Evolutionary conservation across 2,329 filamentous ascomycete species (phyloP).

Genomic region (Pestalotiopsis sp.): DNA sequence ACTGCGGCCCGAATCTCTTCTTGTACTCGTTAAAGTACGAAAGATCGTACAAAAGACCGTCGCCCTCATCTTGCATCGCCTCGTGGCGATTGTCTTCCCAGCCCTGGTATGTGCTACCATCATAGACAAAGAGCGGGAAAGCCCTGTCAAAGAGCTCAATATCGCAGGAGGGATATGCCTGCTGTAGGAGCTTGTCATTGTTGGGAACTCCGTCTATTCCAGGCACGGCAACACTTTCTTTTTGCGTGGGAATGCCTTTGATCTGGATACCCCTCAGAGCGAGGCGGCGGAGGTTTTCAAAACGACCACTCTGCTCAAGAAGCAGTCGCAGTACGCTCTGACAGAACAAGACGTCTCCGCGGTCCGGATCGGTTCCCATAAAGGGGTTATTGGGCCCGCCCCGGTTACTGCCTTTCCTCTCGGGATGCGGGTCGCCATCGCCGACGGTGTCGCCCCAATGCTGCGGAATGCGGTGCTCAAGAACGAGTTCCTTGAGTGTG

Average conservation of each 20-base stretch:
- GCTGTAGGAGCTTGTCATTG: neutral
- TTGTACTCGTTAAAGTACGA: slow-evolving; percentile 7
- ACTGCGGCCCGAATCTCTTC: slow-evolving; percentile 8
- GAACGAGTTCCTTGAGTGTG: slow-evolving; percentile 9
- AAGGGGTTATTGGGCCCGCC: neutral
- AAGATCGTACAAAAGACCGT: slow-evolving; percentile 1
- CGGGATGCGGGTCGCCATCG: neutral
- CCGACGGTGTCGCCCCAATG: neutral
- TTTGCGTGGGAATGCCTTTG: neutral
- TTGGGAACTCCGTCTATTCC: neutral
- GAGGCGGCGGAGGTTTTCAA: slow-evolving; percentile 2
- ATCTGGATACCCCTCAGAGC: slow-evolving; percentile 9
- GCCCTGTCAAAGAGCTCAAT: neutral
- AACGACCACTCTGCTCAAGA: slow-evolving; percentile 6
- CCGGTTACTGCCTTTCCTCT: neutral
- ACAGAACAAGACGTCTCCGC: slow-evolving; percentile 5
- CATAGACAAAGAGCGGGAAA: neutral
- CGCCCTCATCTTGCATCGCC: slow-evolving; percentile 7
- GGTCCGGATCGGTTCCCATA: neutral
- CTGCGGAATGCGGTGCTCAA: slow-evolving; percentile 10
- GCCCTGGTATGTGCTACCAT: neutral
- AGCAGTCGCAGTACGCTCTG: neutral
- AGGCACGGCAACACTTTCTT: neutral
- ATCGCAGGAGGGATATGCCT: slow-evolving; percentile 5
- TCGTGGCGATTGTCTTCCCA: neutral